These are phyloP conservation scores for Nitzschia putrida DNA, from an alignment of 108 stramenopile species.

Conservation along the genomic window DNA sequence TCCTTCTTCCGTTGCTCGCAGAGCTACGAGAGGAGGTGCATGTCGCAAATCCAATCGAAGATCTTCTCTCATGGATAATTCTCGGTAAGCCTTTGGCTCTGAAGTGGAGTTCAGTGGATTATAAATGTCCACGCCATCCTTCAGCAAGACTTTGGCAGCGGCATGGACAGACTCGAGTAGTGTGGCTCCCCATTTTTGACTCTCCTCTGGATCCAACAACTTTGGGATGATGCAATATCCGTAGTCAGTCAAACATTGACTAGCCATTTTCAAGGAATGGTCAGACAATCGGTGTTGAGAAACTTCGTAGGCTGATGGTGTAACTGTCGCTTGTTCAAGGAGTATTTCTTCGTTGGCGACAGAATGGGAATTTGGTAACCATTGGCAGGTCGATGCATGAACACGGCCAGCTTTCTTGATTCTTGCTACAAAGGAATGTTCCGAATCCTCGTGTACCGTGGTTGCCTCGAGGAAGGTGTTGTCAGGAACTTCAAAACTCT, in stretches of 20 bases:
- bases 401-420: slow-evolving; percentile 17
- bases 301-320: slow-evolving; percentile 37
- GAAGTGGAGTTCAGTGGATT: slow-evolving; percentile 45
- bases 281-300: slow-evolving; percentile 29
- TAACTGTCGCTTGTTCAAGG: slow-evolving; percentile 33
- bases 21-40: slow-evolving; percentile 52
- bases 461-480: background rate
- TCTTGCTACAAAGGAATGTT: background rate
- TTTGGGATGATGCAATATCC: slow-evolving; percentile 67
- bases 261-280: slow-evolving; percentile 45
- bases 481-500: background rate
- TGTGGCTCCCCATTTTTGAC: slow-evolving; percentile 60
- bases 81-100: slow-evolving; percentile 71
- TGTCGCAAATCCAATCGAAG: slow-evolving; percentile 75
- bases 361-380: slow-evolving; percentile 31
- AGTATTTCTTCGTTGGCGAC: slow-evolving; percentile 20
- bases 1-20: slow-evolving; percentile 27
- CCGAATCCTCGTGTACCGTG: background rate
- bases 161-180: slow-evolving; percentile 58
- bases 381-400: slow-evolving; percentile 45
- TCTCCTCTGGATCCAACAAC: slow-evolving; percentile 52
- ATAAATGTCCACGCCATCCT: slow-evolving; percentile 58
- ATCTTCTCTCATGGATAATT: slow-evolving; percentile 86
- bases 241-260: slow-evolving; percentile 39
- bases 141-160: slow-evolving; percentile 52